Percentiles rank a stretch among this genome's conserved stretches.
phyloP scores from a whole-genome alignment of 2,329 filamentous ascomycete species.

The Colletotrichum gigasporum region DNA sequence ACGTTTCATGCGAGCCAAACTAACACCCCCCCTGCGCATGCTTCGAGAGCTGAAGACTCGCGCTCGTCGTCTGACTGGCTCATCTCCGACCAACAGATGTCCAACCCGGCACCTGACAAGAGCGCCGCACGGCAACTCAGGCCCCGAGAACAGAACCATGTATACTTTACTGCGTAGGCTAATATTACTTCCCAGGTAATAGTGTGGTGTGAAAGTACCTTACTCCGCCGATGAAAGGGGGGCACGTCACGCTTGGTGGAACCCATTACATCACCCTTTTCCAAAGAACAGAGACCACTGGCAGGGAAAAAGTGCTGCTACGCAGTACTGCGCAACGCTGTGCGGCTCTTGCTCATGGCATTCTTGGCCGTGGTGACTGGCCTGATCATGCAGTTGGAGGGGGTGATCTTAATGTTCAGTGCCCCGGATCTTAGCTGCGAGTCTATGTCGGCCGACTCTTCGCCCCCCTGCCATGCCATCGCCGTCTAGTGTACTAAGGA shows the following conservation, averaged over 20 bases:
- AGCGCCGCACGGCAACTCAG: neutral
- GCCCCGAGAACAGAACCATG: neutral
- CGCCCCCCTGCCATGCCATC: no score
- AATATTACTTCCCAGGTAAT: no score
- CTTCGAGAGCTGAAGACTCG: neutral
- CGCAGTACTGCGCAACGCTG: no score
- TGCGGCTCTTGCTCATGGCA: neutral
- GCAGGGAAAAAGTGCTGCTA: neutral
- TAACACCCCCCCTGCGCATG: neutral
- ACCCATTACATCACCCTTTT: neutral
- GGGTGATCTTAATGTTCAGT: slow-evolving; percentile 7
- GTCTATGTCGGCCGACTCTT: no score
- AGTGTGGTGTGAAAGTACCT: no score
- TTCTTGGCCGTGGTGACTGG: neutral
- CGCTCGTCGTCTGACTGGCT: neutral
- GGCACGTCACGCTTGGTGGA: neutral
- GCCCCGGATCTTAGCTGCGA: neutral
- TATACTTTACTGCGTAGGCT: no score
- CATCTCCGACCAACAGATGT: neutral
- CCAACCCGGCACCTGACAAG: neutral
- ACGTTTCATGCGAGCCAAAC: slow-evolving; percentile 21
- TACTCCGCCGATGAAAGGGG: slow-evolving; percentile 1
- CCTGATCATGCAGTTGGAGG: neutral
- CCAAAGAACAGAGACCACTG: no score
- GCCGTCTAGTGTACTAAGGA: no score